Conservation (phyloP, 495 filamentous ascomycete species). For the Xylaria intraflava region DNA sequence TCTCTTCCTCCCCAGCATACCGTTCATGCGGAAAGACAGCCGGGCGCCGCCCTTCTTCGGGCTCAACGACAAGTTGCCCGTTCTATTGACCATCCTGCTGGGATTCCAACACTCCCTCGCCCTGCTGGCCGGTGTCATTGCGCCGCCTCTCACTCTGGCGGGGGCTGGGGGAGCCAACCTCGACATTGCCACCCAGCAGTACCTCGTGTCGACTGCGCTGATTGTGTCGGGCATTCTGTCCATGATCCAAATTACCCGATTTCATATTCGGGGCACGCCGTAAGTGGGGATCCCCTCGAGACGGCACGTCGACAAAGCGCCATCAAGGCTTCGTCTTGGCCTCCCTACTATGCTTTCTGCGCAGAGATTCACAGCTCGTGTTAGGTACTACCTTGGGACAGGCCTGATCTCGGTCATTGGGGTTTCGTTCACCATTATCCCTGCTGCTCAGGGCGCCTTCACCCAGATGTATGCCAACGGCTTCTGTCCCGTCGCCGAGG, state of each 20-base stretch:
- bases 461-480: constrained; percentile 82
- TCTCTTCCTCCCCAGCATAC: constrained; percentile 69
- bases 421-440: constrained; percentile 81
- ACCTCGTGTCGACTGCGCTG: constrained; percentile 83
- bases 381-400: constrained; percentile 70
- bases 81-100: constrained; percentile 61
- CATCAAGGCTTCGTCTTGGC: too few relatives aligned
- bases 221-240: constrained; percentile 81
- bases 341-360: too few relatives aligned
- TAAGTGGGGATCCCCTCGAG: constrained; percentile 35
- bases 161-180: constrained; percentile 62
- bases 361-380: background rate
- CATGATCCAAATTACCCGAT: constrained; percentile 75
- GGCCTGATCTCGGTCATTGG: constrained; percentile 88
- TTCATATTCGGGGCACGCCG: constrained; percentile 70
- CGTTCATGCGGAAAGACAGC: constrained; percentile 65
- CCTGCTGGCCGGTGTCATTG: constrained; percentile 56
- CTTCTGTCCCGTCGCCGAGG: constrained; percentile 56
- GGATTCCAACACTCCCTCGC: constrained; percentile 46
- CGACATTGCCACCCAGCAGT: constrained; percentile 48
- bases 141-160: constrained; percentile 72
- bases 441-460: constrained; percentile 71
- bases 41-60: constrained; percentile 77
- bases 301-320: too few relatives aligned
- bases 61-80: constrained; percentile 73